Percentiles rank a stretch among this genome's conserved stretches.
Evolutionary conservation across 2,329 filamentous ascomycete genomes (phyloP).

Genomic region (Cladosporium velox): DNA sequence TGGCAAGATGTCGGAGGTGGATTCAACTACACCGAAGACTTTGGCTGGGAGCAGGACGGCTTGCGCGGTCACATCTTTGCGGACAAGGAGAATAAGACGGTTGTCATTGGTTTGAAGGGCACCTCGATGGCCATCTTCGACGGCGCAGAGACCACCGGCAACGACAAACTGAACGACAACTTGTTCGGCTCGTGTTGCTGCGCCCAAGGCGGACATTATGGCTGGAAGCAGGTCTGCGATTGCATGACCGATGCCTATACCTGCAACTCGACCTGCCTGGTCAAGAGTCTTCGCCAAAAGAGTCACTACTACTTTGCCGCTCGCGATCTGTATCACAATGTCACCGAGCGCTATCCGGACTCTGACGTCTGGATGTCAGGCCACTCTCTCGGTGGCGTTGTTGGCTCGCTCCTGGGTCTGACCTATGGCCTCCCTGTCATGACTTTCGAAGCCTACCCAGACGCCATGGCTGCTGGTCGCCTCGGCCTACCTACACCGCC

Average conservation of each 20-base stretch:
- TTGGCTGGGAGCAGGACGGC: constrained; percentile 88
- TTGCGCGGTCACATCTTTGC: constrained; percentile 87
- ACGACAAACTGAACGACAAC: constrained; percentile 96
- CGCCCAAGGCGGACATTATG: constrained; percentile 82
- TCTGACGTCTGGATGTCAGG: constrained; percentile 84
- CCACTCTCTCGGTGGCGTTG: constrained; percentile 85
- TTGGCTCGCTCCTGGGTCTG: constrained; percentile 78
- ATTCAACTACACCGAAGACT: constrained; percentile 81
- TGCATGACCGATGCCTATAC: constrained; percentile 82
- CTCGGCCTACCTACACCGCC: constrained; percentile 83
- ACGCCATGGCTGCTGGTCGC: constrained; percentile 78
- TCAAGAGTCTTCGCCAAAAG: constrained; percentile 71
- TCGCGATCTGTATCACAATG: constrained; percentile 84
- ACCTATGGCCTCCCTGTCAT: constrained; percentile 88
- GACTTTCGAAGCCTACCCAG: constrained; percentile 87
- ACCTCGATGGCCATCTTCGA: constrained; percentile 76
- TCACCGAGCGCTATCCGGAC: constrained; percentile 79
- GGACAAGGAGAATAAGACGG: constrained; percentile 77
- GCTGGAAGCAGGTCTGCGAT: constrained; percentile 88
- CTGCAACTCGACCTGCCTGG: constrained; percentile 88
- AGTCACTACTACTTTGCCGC: constrained; percentile 88
- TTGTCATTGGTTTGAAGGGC: constrained; percentile 81
- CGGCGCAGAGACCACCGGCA: constrained; percentile 88
- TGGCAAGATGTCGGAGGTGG: constrained; percentile 77
- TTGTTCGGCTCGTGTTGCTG: constrained; percentile 98